These are phyloP conservation scores for Aspergillus thermomutatus DNA, from an alignment of 2,329 filamentous ascomycete genomes.

Conservation along the genomic window DNA sequence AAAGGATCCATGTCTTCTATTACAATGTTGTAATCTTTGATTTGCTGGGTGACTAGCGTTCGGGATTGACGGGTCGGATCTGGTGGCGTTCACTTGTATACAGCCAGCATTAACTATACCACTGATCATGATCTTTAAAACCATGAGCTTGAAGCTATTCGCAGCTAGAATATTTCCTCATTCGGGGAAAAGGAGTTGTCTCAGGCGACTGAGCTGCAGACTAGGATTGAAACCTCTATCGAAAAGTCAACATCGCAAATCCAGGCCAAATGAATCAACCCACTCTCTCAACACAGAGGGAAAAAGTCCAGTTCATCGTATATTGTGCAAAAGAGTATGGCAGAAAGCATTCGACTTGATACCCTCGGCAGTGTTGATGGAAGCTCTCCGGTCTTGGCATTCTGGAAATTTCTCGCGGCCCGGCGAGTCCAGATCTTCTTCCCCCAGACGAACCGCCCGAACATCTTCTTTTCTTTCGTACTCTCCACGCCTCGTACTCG, in stretches of 20 bases:
- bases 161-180: not conserved
- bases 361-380: slow-evolving; percentile 31
- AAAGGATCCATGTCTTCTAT: slow-evolving; percentile 6
- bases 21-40: slow-evolving; percentile 12
- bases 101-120: slow-evolving; percentile 1
- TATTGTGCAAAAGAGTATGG: not conserved
- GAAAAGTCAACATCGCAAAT: not conserved
- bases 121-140: not conserved
- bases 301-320: not conserved
- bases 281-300: not conserved
- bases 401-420: slow-evolving; percentile 43
- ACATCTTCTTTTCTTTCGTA: slow-evolving; percentile 29
- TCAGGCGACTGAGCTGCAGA: slow-evolving; percentile 3
- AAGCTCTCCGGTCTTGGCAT: slow-evolving; percentile 39
- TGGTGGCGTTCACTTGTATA: slow-evolving; percentile 19
- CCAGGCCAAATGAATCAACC: not conserved
- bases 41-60: slow-evolving; percentile 5
- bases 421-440: slow-evolving; percentile 31
- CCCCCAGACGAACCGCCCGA: slow-evolving; percentile 25
- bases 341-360: slow-evolving; percentile 1
- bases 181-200: slow-evolving; percentile 11
- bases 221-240: not conserved
- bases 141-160: not conserved
- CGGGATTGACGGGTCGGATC: slow-evolving; percentile 7
- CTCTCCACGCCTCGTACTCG: slow-evolving; percentile 22